Base-by-base conservation (phyloP, 805 yeast species). In the Teunomyces funiuensis region DNA sequence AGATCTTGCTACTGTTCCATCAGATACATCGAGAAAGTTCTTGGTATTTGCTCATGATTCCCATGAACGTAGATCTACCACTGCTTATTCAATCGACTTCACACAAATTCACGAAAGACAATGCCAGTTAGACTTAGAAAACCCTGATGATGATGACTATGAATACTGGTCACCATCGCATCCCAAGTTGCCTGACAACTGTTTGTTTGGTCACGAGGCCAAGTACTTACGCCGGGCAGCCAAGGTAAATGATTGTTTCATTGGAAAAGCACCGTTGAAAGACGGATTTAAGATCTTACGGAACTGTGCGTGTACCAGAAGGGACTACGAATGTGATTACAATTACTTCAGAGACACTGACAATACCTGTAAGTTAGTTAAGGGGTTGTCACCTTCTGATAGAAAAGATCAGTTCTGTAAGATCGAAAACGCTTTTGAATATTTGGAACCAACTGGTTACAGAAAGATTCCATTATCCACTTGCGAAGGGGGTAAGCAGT, bases 251-350 rank as follows among this genome's bases (percentile, higher is more conserved):
- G 78, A 82, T 47, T 91, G 96, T 63, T 85, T 81, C 55, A 82
- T 88, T 46, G 83, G 83, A 10, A 77, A 77, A 40, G 79, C 82
- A 3, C 75, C 75, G 8, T 69, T 86, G 30, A 58, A 66, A 19
- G 68, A 76, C 20, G 89, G 86, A 1, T 77, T 71, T 55, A 74
- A 73, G 49, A 69, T 76, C 9, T 58, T 76, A 8, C 70, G 79
- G 45, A 82, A 86, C 59, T 93, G 99, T 66, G 58, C 83, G 1
- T 93, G 99, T 67, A 74, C 93, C 0, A 77, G 96, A 61, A 76
- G 77, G 39, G 99, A 91, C 53, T 93, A 70, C 57, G 99, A 93
- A 63, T 93, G 99, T 74, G 99, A 93, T 61, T 88, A 82, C 69
- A 90, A 90, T 63, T 90, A 73, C 61, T 77, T 64, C 43, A 74